These are phyloP conservation scores for Barnettozyma vustinii DNA, from an alignment of 805 yeast genomes.

Conservation along the genomic window DNA sequence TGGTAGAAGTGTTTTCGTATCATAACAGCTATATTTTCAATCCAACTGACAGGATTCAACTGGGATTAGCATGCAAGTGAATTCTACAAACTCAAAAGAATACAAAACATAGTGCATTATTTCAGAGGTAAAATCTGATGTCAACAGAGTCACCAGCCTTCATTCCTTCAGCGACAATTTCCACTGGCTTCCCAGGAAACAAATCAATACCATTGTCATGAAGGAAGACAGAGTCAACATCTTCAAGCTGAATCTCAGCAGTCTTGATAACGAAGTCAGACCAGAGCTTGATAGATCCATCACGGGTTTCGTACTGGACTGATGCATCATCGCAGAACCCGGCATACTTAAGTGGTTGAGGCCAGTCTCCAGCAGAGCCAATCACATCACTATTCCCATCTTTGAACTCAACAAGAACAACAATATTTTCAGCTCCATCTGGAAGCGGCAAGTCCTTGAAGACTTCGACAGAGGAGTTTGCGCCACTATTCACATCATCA, in stretches of 20 bases:
- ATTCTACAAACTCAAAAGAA: too few relatives aligned
- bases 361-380: conserved; percentile 41
- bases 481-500: neutral
- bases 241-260: conserved; percentile 28
- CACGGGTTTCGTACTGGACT: conserved; percentile 22
- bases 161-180: conserved; percentile 10
- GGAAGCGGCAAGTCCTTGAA: neutral
- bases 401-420: conserved; percentile 15
- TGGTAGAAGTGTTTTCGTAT: too few relatives aligned
- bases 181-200: conserved; percentile 32
- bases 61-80: too few relatives aligned
- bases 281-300: conserved; percentile 24
- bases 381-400: conserved; percentile 20
- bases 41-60: too few relatives aligned
- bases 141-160: neutral
- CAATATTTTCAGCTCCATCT: conserved; percentile 6
- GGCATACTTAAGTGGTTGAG: conserved; percentile 31
- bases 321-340: conserved; percentile 25
- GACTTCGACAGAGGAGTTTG: conserved; percentile 9
- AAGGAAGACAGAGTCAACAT: conserved; percentile 21
- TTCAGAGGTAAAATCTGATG: neutral
- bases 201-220: conserved; percentile 45
- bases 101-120: neutral
- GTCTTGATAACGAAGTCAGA: conserved; percentile 40
- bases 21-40: too few relatives aligned